A percentile compares a stretch with the other conserved stretches of the same genome.
Evolutionary conservation across 2,329 filamentous ascomycete genomes (phyloP).

Genomic region (Sclerotinia glacialis): DNA sequence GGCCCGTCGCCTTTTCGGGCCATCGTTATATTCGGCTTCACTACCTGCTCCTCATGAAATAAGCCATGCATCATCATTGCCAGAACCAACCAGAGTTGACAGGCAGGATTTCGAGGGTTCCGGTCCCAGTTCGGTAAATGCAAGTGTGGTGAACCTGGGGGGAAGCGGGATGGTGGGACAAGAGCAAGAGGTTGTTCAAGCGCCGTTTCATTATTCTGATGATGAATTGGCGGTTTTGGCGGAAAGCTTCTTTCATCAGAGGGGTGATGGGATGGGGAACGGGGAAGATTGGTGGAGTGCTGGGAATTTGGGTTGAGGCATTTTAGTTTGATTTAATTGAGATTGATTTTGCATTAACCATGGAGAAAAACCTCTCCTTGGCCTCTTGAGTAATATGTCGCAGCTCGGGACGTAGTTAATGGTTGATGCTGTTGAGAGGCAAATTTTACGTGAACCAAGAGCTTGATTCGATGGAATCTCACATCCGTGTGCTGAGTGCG

Average conservation of each 20-base stretch:
- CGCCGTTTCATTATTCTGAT: constrained; percentile 36
- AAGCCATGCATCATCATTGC: constrained; percentile 45
- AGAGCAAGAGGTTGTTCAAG: constrained; percentile 5
- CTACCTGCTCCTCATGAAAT: constrained; percentile 40
- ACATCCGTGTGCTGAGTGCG: too few relatives aligned
- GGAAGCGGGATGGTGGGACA: constrained; percentile 25
- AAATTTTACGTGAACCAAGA: too few relatives aligned
- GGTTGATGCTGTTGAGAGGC: too few relatives aligned
- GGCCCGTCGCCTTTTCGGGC: constrained; percentile 44
- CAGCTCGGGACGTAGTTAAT: too few relatives aligned
- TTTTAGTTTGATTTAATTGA: not conserved
- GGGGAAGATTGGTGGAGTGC: constrained; percentile 31
- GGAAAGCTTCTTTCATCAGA: constrained; percentile 48
- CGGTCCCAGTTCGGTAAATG: constrained; percentile 32
- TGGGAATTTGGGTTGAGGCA: constrained; percentile 1
- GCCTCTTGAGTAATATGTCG: too few relatives aligned
- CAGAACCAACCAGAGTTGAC: constrained; percentile 44
- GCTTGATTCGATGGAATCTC: too few relatives aligned
- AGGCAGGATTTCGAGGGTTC: constrained; percentile 27
- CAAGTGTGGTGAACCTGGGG: constrained; percentile 20
- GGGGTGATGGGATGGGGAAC: constrained; percentile 29
- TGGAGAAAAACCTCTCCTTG: too few relatives aligned
- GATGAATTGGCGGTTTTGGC: constrained; percentile 48
- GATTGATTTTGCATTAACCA: not conserved
- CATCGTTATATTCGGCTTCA: constrained; percentile 40